Conservation (phyloP, 2,329 filamentous ascomycete species). For the Clonostachys solani region DNA sequence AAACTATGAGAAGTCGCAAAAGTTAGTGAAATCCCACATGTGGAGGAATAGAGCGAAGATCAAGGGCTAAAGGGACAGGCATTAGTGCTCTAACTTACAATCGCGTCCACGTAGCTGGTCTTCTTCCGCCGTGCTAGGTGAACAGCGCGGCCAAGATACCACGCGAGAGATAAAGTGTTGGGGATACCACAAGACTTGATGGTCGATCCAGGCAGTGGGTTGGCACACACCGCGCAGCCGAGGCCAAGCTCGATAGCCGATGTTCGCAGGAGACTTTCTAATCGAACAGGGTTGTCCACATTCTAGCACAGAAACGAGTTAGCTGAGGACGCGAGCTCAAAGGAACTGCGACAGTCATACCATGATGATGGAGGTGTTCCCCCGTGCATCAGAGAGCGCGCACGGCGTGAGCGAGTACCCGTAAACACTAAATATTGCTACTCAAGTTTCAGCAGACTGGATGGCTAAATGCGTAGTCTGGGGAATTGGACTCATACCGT, state of each 20-base stretch:
- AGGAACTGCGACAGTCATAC: too few relatives aligned
- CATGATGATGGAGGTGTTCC: background rate
- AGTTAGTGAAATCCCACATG: background rate
- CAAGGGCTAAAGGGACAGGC: background rate
- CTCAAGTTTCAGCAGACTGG: background rate
- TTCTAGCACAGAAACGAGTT: too few relatives aligned
- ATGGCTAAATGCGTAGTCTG: too few relatives aligned
- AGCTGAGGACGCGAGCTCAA: too few relatives aligned
- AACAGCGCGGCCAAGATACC: slow-evolving; percentile 50
- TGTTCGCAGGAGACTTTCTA: background rate
- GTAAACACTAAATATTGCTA: background rate
- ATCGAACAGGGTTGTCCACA: too few relatives aligned
- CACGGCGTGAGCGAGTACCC: background rate
- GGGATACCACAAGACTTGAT: too few relatives aligned
- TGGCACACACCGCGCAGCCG: too few relatives aligned
- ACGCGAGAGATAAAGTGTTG: slow-evolving; percentile 39
- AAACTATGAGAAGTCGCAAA: slow-evolving; percentile 20
- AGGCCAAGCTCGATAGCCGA: slow-evolving; percentile 1
- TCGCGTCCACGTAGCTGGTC: slow-evolving; percentile 32
- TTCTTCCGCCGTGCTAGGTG: slow-evolving; percentile 11
- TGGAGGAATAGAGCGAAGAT: too few relatives aligned
- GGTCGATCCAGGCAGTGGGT: too few relatives aligned
- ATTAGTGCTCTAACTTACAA: slow-evolving; percentile 29
- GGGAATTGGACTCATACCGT: too few relatives aligned
- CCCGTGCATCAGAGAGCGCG: background rate